Base-by-base conservation (phyloP, 768 basidiomycete species). In the Terana coerulea region DNA sequence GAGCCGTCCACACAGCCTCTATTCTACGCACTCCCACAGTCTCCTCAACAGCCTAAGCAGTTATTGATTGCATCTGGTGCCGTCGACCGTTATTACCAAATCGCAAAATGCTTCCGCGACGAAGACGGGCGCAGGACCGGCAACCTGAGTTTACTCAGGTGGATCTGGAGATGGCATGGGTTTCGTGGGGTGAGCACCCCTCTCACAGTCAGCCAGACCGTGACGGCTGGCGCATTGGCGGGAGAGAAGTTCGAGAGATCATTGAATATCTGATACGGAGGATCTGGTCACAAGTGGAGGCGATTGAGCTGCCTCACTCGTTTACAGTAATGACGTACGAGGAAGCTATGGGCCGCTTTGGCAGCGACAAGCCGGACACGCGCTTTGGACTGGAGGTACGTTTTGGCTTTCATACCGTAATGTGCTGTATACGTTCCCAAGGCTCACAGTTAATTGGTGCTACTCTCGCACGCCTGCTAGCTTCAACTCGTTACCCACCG, bases 61-160 rank as follows among this genome's bases (percentile, higher is more conserved):
- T 75, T 97, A 4, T 76, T 98, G 50, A 88, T 97, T 21, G 86
- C 86, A 55, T 95, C 94, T 8, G 95, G 94, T 15, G 84, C 78
- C 3, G 76, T 95, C n/a, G 88, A 92, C 63, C 83, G 78, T 58
- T 98, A 98, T 69, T 98, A 83, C 69, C 95, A 98, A 67, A 76
- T 98, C 47, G 95, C 95, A 12, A 83, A 83, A 58, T 98, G 95
- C 70, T 98, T 98, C 75, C 81, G 95, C 39, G 95, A 98, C 67
- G 95, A 98, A 68, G 92, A 91, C 62, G 93, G 94, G 3, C 79
- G 95, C 51, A 94, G 68, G 95, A 98, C 66, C 79, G 95, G 37
- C 95, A 98, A 64, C 94, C 95, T 0, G 95, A 98, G 67, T 98
- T 98, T 69, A 98, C 95, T 19, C 95, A 98, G 71, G 75, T 98